Conservation (phyloP, 2,329 filamentous ascomycete genomes). For the Aspergillus texensis region DNA sequence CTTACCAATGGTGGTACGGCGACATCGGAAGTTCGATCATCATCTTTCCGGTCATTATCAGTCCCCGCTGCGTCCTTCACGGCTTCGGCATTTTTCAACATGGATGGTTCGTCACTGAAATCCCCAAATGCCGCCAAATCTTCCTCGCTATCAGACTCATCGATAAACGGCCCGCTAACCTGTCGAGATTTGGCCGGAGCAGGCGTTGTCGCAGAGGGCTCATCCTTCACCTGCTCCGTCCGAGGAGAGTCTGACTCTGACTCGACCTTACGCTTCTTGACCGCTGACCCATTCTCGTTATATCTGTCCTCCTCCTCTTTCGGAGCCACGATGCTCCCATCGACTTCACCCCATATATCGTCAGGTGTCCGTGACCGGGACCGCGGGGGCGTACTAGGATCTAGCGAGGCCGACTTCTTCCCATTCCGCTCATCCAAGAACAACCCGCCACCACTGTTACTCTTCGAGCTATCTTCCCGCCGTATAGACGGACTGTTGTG, state of each 20-base stretch:
- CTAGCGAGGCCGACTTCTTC: conserved; percentile 8
- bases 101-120: conserved; percentile 15
- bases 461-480: conserved; percentile 14
- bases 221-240: background rate
- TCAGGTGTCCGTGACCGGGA: conserved; percentile 34
- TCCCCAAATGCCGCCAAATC: conserved; percentile 35
- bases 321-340: conserved; percentile 14
- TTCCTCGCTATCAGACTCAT: conserved; percentile 59
- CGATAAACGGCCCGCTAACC: conserved; percentile 43
- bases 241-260: conserved; percentile 13
- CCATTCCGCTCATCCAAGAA: conserved; percentile 41
- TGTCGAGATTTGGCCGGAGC: conserved; percentile 14
- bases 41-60: conserved; percentile 10
- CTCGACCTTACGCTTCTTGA: conserved; percentile 39
- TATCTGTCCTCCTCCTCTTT: conserved; percentile 27
- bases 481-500: conserved; percentile 18
- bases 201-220: conserved; percentile 1
- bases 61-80: conserved; percentile 3
- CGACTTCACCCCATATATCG: conserved; percentile 38
- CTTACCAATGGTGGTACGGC: conserved; percentile 49
- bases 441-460: conserved; percentile 26
- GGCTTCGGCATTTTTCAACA: background rate
- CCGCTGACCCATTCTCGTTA: conserved; percentile 34
- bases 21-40: conserved; percentile 24
- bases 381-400: conserved; percentile 2